Conservation (phyloP, 208 protist genomes). For the Trypanosoma lewisi region DNA sequence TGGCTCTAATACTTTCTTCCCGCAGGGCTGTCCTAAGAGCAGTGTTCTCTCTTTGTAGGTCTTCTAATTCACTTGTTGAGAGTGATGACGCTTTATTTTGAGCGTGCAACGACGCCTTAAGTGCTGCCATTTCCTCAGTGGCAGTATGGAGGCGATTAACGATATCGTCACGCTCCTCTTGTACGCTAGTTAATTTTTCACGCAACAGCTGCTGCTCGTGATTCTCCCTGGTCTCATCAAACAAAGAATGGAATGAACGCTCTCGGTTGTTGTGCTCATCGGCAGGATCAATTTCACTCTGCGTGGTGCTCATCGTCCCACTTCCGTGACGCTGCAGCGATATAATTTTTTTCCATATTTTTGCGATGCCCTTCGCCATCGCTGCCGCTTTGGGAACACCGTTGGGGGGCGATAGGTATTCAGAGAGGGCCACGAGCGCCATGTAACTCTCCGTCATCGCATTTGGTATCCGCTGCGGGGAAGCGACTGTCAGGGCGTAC, state of each 20-base stretch:
- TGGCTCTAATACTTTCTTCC: conserved; percentile 24
- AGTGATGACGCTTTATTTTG: not conserved
- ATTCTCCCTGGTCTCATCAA: not conserved
- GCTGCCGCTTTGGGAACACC: conserved; percentile 62
- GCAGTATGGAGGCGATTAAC: not conserved
- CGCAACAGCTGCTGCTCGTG: not conserved
- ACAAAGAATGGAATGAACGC: not conserved
- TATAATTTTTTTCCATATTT: conserved; percentile 49
- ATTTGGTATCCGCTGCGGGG: conserved; percentile 29
- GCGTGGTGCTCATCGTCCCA: not conserved
- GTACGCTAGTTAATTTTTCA: not conserved
- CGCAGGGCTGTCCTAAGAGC: conserved; percentile 30
- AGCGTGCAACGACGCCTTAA: not conserved
- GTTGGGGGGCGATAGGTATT: conserved; percentile 54
- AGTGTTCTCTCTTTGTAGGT: conserved; percentile 13
- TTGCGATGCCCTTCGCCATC: conserved; percentile 58
- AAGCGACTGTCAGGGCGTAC: conserved; percentile 49
- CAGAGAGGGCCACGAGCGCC: conserved; percentile 46
- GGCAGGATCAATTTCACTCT: not conserved
- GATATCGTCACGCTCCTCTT: not conserved
- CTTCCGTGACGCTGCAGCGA: not conserved
- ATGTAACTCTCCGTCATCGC: conserved; percentile 47
- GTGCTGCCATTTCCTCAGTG: not conserved
- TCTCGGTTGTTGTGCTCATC: not conserved
- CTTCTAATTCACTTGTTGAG: not conserved